Conservation (phyloP, 1,284 basidiomycete genomes). For the Peniophora sp. region DNA sequence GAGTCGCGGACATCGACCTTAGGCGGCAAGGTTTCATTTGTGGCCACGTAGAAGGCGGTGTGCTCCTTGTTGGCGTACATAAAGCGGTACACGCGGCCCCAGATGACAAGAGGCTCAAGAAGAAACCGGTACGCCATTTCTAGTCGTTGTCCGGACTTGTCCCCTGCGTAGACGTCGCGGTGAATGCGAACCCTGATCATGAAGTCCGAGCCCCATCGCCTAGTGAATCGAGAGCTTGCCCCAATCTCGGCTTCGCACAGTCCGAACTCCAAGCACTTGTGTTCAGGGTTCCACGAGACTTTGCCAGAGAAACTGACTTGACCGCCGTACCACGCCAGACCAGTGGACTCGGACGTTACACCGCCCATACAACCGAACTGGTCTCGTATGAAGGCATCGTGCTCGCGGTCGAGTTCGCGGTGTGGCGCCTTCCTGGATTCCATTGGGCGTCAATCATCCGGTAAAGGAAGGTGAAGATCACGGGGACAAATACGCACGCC, state of each 20-base stretch:
- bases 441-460: too few relatives aligned
- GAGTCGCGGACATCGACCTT: background rate
- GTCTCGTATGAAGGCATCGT: slow-evolving; percentile 14
- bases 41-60: slow-evolving; percentile 27
- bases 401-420: slow-evolving; percentile 29
- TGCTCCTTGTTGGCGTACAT: slow-evolving; percentile 29
- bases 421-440: slow-evolving; percentile 25
- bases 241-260: slow-evolving; percentile 26
- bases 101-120: slow-evolving; percentile 26
- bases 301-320: slow-evolving; percentile 24
- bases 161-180: slow-evolving; percentile 14
- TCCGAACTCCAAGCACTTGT: slow-evolving; percentile 2
- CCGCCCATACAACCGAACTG: slow-evolving; percentile 20
- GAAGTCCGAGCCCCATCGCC: slow-evolving; percentile 31
- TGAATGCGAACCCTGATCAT: slow-evolving; percentile 28
- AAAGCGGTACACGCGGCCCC: slow-evolving; percentile 26
- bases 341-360: background rate
- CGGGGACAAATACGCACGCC: slow-evolving; percentile 2
- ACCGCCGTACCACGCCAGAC: slow-evolving; percentile 27
- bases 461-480: background rate
- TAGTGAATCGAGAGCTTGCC: slow-evolving; percentile 27
- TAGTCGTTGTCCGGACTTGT: background rate
- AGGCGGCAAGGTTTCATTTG: slow-evolving; percentile 19
- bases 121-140: slow-evolving; percentile 14
- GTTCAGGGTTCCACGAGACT: slow-evolving; percentile 6